phyloP scores from a whole-genome alignment of 768 basidiomycete species.

The Calocybe cyanea region DNA sequence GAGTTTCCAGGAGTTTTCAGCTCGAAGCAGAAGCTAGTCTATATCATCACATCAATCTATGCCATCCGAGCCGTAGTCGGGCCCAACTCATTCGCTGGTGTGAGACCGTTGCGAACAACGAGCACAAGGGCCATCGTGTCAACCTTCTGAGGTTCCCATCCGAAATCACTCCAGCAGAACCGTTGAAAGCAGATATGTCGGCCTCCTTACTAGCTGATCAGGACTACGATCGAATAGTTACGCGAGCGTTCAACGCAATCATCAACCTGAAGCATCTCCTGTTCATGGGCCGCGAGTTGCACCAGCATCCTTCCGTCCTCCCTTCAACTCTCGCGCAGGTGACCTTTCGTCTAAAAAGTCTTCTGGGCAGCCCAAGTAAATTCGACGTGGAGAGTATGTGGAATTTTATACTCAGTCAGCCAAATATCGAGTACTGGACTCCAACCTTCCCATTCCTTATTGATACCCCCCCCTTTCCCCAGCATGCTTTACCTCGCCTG shows the following conservation, averaged over 20 bases:
- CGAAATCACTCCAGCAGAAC: neutral
- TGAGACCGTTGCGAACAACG: neutral
- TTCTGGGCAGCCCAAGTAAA: neutral
- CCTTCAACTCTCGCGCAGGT: conserved; percentile 2
- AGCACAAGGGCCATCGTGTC: neutral
- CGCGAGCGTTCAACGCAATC: conserved; percentile 4
- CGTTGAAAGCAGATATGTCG: neutral
- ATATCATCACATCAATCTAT: neutral
- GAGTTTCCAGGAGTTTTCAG: neutral
- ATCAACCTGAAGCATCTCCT: conserved; percentile 8
- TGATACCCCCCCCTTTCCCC: neutral
- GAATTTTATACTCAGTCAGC: neutral
- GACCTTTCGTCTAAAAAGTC: conserved; percentile 3
- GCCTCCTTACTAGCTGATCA: no score
- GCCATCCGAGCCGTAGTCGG: neutral
- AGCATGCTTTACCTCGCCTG: neutral
- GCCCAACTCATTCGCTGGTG: neutral
- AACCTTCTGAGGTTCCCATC: neutral
- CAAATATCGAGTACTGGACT: conserved; percentile 4
- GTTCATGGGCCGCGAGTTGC: neutral
- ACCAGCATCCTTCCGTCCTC: neutral
- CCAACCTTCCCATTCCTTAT: neutral
- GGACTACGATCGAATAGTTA: conserved; percentile 1
- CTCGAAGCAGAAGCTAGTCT: neutral
- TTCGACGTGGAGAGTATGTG: neutral